phyloP scores from a whole-genome alignment of 768 basidiomycete species.

The Leccinum olivaceopallidum region DNA sequence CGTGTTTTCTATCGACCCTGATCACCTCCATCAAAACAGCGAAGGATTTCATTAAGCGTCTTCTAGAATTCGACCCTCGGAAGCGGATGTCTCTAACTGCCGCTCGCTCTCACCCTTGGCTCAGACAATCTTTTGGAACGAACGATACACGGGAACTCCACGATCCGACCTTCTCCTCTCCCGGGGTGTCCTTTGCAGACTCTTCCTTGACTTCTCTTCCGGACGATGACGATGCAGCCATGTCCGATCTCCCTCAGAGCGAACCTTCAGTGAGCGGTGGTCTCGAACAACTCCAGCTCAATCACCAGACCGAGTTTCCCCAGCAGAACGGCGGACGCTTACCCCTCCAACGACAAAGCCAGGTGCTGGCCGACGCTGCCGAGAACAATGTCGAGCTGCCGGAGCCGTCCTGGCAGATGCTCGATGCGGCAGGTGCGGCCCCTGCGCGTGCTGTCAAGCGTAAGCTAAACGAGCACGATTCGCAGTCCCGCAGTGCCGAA shows the following conservation, averaged over 20 bases:
- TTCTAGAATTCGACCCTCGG: constrained; percentile 66
- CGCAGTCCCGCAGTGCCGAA: constrained; percentile 29
- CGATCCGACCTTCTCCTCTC: constrained; percentile 9
- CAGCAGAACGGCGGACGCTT: constrained; percentile 17
- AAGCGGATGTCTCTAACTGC: constrained; percentile 69
- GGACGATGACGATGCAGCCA: constrained; percentile 22
- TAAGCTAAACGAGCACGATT: constrained; percentile 33
- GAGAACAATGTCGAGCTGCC: constrained; percentile 42
- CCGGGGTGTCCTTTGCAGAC: constrained; percentile 12
- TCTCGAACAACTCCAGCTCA: constrained; percentile 36
- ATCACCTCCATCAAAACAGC: constrained; percentile 46
- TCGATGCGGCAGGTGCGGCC: constrained; percentile 30
- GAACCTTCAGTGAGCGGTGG: constrained; percentile 34
- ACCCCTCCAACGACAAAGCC: constrained; percentile 47
- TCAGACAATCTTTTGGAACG: constrained; percentile 31
- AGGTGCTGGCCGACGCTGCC: constrained; percentile 47
- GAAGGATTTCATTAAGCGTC: constrained; percentile 60
- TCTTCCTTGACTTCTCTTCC: constrained; percentile 26
- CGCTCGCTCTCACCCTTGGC: constrained; percentile 79
- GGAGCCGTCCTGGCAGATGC: constrained; percentile 61
- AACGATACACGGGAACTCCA: constrained; percentile 1
- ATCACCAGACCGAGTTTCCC: constrained; percentile 15
- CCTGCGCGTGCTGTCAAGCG: constrained; percentile 37
- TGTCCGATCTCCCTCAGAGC: constrained; percentile 13
- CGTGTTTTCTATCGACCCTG: neutral